Percentiles rank a stretch among this genome's conserved stretches.
Conservation (phyloP, 1,284 basidiomycete genomes). For the Hymenochaete sp. region DNA sequence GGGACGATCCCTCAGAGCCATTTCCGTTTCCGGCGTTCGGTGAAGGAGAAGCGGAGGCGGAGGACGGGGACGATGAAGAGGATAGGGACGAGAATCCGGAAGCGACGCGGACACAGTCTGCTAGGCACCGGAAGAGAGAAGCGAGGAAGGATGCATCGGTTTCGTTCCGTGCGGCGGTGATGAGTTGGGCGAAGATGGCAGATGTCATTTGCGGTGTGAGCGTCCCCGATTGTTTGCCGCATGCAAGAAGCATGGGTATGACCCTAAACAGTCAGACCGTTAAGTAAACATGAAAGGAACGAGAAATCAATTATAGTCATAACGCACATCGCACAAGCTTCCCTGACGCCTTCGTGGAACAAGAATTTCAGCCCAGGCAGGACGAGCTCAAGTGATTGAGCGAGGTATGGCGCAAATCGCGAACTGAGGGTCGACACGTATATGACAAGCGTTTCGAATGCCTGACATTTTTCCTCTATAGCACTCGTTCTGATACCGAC, state of each 20-base stretch:
- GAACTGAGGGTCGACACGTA: slow-evolving; percentile 65
- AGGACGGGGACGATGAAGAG: too few species aligned
- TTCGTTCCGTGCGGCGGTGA: slow-evolving; percentile 58
- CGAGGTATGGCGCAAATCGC: slow-evolving; percentile 65
- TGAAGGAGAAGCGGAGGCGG: too few species aligned
- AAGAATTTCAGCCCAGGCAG: slow-evolving; percentile 64
- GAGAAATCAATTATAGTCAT: not conserved
- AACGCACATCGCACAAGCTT: slow-evolving; percentile 65
- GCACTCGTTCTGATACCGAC: slow-evolving; percentile 72
- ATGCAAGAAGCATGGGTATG: slow-evolving; percentile 63
- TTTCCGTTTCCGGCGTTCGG: not conserved
- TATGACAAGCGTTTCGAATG: slow-evolving; percentile 76
- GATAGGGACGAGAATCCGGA: slow-evolving; percentile 34
- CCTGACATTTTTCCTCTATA: slow-evolving; percentile 81
- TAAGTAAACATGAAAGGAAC: not conserved
- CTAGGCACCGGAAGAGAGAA: slow-evolving; percentile 69
- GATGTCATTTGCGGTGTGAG: slow-evolving; percentile 64
- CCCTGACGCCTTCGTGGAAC: slow-evolving; percentile 77
- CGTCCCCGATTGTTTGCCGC: slow-evolving; percentile 61
- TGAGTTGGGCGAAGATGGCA: slow-evolving; percentile 59
- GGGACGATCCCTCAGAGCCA: not conserved
- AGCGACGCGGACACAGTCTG: slow-evolving; percentile 57
- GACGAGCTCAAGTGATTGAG: slow-evolving; percentile 61
- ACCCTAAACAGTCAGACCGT: slow-evolving; percentile 37
- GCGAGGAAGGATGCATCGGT: slow-evolving; percentile 66